Evolutionary conservation across 345 rosid species (phyloP).

Genomic region (Schrenkiella parvula): DNA sequence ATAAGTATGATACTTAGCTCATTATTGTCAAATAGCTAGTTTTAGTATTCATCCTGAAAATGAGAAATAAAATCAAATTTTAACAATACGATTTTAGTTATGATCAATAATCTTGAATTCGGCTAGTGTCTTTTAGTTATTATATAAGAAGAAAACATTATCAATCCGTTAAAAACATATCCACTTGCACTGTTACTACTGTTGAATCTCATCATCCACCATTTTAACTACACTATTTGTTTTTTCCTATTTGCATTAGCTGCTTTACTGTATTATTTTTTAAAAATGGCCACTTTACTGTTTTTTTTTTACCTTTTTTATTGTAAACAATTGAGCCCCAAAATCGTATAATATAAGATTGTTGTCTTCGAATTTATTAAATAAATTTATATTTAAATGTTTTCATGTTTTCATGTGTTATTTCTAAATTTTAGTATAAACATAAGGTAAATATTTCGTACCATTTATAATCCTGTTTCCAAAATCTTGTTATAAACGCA

Average conservation of each 20-base stretch:
- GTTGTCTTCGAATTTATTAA: neutral
- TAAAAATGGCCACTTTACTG: neutral
- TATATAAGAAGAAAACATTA: neutral
- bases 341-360: neutral
- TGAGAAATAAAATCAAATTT: neutral
- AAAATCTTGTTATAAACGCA: neutral
- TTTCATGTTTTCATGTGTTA: neutral
- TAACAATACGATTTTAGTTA: neutral
- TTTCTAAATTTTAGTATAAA: neutral
- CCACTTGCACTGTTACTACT: neutral
- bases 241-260: constrained; percentile 7
- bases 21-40: neutral
- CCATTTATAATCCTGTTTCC: neutral
- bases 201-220: neutral
- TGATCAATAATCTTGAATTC: neutral
- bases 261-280: neutral
- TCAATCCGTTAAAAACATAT: neutral
- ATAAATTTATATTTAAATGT: neutral
- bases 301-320: neutral
- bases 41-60: neutral
- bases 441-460: neutral
- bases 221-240: constrained; percentile 1
- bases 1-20: too few relatives aligned
- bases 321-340: neutral
- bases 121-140: neutral